Evolutionary conservation across 2,329 filamentous ascomycete species (phyloP), one percentile per base, ranked within the genome.

Genomic region (Cadophora gregata): DNA sequence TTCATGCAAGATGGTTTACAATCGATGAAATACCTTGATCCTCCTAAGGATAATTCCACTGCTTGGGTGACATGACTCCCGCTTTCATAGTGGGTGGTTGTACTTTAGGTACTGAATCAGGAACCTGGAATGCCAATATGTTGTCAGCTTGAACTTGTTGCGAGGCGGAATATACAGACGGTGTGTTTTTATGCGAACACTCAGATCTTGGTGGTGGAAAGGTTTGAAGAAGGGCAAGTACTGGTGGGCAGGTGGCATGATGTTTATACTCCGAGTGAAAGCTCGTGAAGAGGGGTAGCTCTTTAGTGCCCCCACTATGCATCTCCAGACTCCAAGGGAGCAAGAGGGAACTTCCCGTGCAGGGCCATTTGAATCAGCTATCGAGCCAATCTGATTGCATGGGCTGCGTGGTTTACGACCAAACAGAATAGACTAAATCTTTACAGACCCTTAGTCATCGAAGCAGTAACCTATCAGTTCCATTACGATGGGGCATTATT

Each of bases 1-100:
- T 85, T 85, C 87, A 89, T 85, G 85, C 86, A 81, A 81, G 75
- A 79, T 76, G 79, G 76, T 78, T 80, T 81, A 82, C 80, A 72
- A 66, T 74, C 66, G 65, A 70, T 74, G 64, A 73, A 73, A 75
- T 77, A 77, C 75, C 76, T 77, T 77, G 76, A 77, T 73, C 74
- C 73, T 69, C 59, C 62, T 62, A 69, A 67, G 75, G 74, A 76
- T 72, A 77, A 77, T 72, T 66, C 74, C 74, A 73, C 67, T 71
- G 72, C 50, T 69, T 69, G 72, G 73, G 73, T 67, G 60, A 67
- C 75, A 77, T 77, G 74, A 66, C 72, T 74, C 66, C 73, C 65
- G 16, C 16, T 31, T 60, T 38, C 29, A 29, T 19, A 29, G n/a
- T 51, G 66, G 69, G 63, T 66, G 65, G 65, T 55, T 70, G 70